Evolutionary conservation across 495 filamentous ascomycete genomes (phyloP).

Genomic region (Schizothecium vesticola): DNA sequence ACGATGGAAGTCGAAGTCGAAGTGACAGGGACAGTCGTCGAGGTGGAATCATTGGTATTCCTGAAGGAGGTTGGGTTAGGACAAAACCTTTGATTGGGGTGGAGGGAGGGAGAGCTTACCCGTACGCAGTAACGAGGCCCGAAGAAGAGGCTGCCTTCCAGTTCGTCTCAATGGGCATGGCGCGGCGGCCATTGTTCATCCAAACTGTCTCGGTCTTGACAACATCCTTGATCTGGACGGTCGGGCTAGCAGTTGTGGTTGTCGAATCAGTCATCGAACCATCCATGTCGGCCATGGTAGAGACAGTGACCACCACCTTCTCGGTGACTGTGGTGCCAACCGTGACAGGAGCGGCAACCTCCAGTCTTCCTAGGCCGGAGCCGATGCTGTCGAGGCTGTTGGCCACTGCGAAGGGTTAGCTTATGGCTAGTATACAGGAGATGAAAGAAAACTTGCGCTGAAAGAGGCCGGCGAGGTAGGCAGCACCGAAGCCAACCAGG

Average conservation of each 20-base stretch:
- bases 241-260: background rate
- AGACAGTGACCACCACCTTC: background rate
- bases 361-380: background rate
- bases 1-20: background rate
- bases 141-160: too few relatives aligned
- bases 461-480: background rate
- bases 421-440: background rate
- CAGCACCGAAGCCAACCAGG: background rate
- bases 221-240: background rate
- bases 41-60: background rate
- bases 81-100: too few relatives aligned
- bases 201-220: background rate
- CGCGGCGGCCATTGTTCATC: background rate
- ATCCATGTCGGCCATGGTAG: background rate
- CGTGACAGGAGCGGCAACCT: background rate
- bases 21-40: background rate
- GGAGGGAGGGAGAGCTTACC: too few relatives aligned
- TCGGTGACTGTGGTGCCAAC: background rate
- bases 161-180: too few relatives aligned
- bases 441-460: background rate
- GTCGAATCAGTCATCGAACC: background rate
- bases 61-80: too few relatives aligned
- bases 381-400: background rate
- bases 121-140: too few relatives aligned
- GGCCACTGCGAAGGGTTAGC: background rate